Evolutionary conservation across 2,329 filamentous ascomycete genomes (phyloP).

Genomic region (Fusarium acutatum): DNA sequence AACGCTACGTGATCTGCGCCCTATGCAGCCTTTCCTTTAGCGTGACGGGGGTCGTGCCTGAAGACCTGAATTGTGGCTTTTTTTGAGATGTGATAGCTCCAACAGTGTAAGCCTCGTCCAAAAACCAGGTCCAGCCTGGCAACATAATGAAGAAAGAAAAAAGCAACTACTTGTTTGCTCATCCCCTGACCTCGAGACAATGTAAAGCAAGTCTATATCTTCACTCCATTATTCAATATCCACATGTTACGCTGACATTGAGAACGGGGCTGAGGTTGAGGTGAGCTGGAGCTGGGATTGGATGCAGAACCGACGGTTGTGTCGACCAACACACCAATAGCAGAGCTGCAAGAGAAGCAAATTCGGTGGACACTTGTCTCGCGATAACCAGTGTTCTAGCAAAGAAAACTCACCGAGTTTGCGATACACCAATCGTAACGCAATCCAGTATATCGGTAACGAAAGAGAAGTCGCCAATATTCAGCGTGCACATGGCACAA

Average conservation of each 20-base stretch:
- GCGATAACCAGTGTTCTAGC: not conserved
- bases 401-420: not conserved
- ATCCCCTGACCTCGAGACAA: constrained; percentile 5
- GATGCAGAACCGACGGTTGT: not conserved
- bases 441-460: constrained; percentile 7
- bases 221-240: not conserved
- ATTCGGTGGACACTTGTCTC: constrained; percentile 16
- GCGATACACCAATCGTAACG: not conserved
- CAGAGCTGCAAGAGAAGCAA: not conserved
- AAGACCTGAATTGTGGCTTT: constrained; percentile 20
- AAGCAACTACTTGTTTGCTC: not conserved
- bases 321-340: constrained; percentile 27
- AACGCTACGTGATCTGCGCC: not conserved
- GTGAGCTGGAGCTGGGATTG: constrained; percentile 1
- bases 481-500: not conserved
- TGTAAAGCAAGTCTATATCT: not conserved
- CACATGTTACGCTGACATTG: not conserved
- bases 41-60: constrained; percentile 1
- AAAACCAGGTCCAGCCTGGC: not conserved
- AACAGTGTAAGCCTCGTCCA: not conserved
- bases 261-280: not conserved
- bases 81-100: constrained; percentile 32
- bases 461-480: constrained; percentile 14
- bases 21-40: constrained; percentile 25
- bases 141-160: not conserved